Evolutionary conservation across 2,329 filamentous ascomycete genomes (phyloP), one percentile per base, ranked within the genome.

Genomic region (Diaporthe citrichinensis): DNA sequence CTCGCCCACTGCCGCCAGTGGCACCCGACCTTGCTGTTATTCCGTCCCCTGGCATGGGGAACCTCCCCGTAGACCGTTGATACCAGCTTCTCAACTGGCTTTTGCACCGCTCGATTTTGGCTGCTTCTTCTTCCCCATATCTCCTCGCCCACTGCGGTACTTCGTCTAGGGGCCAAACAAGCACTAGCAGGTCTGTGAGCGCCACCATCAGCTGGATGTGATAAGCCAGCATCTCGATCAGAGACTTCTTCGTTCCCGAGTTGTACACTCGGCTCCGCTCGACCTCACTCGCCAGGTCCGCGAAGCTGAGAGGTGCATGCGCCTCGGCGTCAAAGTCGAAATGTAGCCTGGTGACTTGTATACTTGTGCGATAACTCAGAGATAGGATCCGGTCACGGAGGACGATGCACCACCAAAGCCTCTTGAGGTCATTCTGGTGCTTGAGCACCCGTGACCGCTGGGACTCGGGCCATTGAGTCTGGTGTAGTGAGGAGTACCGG

Each of bases 221-320:
- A 72, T 87, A 84, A 51, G 85, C 83, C n/a, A 89, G 79, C 25
- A 88, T 85, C 73, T 85, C 84, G 10, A 87, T 83, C 1, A 90
- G 81, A 17, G 82, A 81, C 20, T 81, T 80, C 80, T 90, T 89
- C 0, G 85, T 87, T 17, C 84, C 84, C 1, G 84, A 78, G 49
- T 85, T 83, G 67, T 89, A 89, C 1, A 89, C 87, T 25, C 81
- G 82, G 0, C 87, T 88, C 20, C 81, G 78, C 49, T 83, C 80
- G 31, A 88, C 82, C 75, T 89, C 88, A 25, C 85, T 83, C 4
- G 83, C 83, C 67, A 86, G 83, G 73, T 87, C 83, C 72, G 88
- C 86, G 59, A 84, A 85, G 1, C 81, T 82, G 0, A 89, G 81
- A 53, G 79, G 83, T 31, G 78, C 79, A 73, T 82, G 84, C 0